phyloP scores from a whole-genome alignment of 2,329 filamentous ascomycete species.

The Fusarium acutatum region DNA sequence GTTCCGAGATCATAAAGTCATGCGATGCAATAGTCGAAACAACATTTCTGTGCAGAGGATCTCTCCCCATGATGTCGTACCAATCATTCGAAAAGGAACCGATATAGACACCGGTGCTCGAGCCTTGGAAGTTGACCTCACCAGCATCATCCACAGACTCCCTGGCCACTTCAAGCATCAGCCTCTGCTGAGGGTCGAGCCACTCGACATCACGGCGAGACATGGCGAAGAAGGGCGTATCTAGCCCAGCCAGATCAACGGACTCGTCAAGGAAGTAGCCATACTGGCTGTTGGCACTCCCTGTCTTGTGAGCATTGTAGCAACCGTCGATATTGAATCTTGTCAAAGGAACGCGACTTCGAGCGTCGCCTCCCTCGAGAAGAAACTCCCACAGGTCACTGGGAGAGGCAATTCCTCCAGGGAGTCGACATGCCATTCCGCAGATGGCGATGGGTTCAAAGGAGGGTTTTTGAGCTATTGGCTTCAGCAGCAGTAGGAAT shows the following conservation, averaged over 20 bases:
- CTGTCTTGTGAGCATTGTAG: neutral
- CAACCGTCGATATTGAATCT: neutral
- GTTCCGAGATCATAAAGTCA: neutral
- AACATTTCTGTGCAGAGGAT: neutral
- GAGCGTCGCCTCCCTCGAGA: neutral
- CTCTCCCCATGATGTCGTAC: neutral
- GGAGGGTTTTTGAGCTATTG: neutral
- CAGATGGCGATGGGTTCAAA: neutral
- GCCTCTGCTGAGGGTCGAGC: neutral
- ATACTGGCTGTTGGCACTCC: neutral
- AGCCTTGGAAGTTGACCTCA: neutral
- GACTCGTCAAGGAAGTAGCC: neutral
- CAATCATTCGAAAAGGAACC: neutral
- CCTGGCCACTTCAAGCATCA: neutral
- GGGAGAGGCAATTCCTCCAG: neutral
- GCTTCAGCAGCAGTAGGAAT: neutral
- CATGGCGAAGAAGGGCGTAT: neutral
- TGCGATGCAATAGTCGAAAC: neutral
- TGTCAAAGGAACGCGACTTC: neutral
- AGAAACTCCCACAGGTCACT: neutral
- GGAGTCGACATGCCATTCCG: neutral
- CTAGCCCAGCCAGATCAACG: neutral
- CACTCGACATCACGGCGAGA: neutral
- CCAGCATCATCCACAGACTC: neutral
- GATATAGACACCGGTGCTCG: neutral